A percentile compares a stretch with the other conserved stretches of the same genome.
phyloP scores from a whole-genome alignment of 2,329 filamentous ascomycete species.

The Colletotrichum echinochloae region DNA sequence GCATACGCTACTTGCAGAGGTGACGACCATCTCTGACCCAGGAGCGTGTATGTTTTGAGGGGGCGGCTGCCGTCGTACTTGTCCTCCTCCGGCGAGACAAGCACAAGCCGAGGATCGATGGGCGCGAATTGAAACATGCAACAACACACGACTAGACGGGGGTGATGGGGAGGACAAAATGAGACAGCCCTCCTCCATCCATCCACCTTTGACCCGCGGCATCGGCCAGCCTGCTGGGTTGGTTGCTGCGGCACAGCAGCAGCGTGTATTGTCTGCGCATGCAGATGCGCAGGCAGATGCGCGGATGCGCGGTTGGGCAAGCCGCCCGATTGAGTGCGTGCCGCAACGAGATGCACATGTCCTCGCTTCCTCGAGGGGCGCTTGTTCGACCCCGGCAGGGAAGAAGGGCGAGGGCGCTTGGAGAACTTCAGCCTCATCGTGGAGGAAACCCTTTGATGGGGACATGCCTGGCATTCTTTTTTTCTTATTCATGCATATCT shows the following conservation, averaged over 20 bases:
- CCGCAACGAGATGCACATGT: slow-evolving; percentile 29
- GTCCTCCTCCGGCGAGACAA: neutral
- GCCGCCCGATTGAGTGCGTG: slow-evolving; percentile 15
- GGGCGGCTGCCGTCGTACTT: neutral
- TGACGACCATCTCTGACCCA: too few relatives aligned
- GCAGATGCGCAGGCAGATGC: too few relatives aligned
- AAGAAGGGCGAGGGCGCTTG: slow-evolving; percentile 13
- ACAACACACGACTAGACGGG: neutral
- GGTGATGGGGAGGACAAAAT: neutral
- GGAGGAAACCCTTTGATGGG: too few relatives aligned
- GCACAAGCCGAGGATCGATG: neutral
- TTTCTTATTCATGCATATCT: neutral
- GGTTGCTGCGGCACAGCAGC: neutral
- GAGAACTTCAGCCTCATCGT: slow-evolving; percentile 21
- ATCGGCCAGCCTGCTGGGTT: neutral
- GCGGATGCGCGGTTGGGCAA: too few relatives aligned
- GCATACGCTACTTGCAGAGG: too few relatives aligned
- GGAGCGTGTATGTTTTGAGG: too few relatives aligned
- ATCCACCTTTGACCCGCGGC: too few relatives aligned
- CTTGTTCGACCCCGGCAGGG: neutral
- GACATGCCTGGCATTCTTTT: too few relatives aligned
- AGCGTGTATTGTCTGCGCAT: neutral
- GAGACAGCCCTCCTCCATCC: neutral
- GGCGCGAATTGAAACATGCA: slow-evolving; percentile 24
- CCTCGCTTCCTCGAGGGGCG: slow-evolving; percentile 23